A percentile compares a stretch with the other conserved stretches of the same genome.
Evolutionary conservation across 2,329 filamentous ascomycete genomes (phyloP).

Genomic region (Chaetomium sp.): DNA sequence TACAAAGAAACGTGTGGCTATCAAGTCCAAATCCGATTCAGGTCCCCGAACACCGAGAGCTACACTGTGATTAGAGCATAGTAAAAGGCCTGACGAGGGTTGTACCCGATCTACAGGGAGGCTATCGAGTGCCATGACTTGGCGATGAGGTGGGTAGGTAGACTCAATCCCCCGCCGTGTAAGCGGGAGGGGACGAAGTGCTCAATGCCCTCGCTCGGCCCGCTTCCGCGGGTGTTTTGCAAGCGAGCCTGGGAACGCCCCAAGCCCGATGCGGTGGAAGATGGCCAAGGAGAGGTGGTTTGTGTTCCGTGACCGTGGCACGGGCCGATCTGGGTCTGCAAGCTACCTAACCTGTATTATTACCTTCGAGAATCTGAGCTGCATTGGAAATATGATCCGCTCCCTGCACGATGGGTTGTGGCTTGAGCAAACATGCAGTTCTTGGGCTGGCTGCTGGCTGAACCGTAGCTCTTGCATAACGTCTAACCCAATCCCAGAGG

Average conservation of each 20-base stretch:
- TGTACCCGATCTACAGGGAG: neutral
- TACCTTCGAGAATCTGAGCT: neutral
- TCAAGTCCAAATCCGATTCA: neutral
- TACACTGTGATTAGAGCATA: neutral
- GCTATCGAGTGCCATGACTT: neutral
- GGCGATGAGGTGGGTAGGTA: neutral
- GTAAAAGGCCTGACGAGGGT: too few relatives aligned
- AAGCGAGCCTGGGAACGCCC: neutral
- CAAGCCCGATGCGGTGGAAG: neutral
- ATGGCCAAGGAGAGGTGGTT: neutral
- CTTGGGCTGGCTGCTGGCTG: neutral
- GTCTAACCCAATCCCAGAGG: neutral
- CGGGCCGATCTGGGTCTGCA: constrained; percentile 19
- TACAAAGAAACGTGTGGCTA: neutral
- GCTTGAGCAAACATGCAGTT: constrained; percentile 21
- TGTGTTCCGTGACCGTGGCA: constrained; percentile 10
- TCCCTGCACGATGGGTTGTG: constrained; percentile 11
- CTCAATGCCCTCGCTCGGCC: constrained; percentile 17
- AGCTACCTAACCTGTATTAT: neutral
- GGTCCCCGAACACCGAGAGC: neutral
- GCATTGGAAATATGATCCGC: constrained; percentile 16
- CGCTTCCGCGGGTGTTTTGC: constrained; percentile 18
- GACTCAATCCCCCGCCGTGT: neutral
- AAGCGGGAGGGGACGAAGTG: constrained; percentile 1
- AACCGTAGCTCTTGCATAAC: neutral